Evolutionary conservation across 305 asterid genomes (phyloP).

Genomic region (Lippia alba): DNA sequence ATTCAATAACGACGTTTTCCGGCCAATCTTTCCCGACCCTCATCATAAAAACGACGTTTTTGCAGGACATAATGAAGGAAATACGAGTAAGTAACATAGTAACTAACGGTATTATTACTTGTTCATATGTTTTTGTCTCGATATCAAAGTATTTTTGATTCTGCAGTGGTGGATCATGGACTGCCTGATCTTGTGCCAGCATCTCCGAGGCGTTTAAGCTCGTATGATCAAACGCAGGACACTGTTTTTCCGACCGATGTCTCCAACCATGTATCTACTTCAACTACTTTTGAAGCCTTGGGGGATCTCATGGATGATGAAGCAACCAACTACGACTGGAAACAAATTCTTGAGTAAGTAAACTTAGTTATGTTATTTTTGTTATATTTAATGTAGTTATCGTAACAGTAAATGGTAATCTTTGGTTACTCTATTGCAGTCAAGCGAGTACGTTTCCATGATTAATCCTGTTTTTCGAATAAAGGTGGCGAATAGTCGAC

Average conservation of each 20-base stretch:
- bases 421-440: constrained; percentile 26
- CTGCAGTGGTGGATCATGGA: constrained; percentile 15
- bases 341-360: constrained; percentile 45
- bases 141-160: too few relatives aligned
- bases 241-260: constrained; percentile 16
- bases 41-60: neutral
- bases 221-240: constrained; percentile 29
- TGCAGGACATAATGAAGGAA: constrained; percentile 12
- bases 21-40: constrained; percentile 6
- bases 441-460: constrained; percentile 29
- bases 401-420: neutral
- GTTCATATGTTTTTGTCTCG: too few relatives aligned
- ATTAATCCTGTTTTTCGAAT: constrained; percentile 23
- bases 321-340: constrained; percentile 43
- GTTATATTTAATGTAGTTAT: too few relatives aligned
- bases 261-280: constrained; percentile 31
- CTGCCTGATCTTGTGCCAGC: constrained; percentile 36
- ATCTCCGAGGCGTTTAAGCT: constrained; percentile 25
- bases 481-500: constrained; percentile 9
- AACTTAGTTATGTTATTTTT: neutral
- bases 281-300: constrained; percentile 37
- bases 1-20: constrained; percentile 6
- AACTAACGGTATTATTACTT: too few relatives aligned
- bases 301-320: constrained; percentile 44
- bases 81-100: neutral